These are phyloP conservation scores for Solanum virginianum DNA, from an alignment of 257 asterid species.

Conservation along the genomic window DNA sequence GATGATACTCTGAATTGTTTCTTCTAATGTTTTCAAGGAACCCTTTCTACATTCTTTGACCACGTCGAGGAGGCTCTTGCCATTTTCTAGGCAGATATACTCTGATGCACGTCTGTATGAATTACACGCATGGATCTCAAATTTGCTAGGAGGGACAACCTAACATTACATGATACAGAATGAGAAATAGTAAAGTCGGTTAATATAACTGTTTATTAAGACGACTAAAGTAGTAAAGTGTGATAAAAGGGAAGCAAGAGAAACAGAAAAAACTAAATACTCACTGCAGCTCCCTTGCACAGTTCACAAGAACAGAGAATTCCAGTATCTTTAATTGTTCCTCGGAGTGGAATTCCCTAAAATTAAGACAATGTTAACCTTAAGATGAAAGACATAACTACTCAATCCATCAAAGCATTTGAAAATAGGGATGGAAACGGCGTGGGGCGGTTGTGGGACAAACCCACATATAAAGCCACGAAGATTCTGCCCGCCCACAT, in stretches of 20 bases:
- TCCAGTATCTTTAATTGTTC: conserved; percentile 79
- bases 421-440: neutral
- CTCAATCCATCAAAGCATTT: neutral
- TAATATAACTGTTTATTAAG: neutral
- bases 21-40: conserved; percentile 60
- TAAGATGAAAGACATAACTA: neutral
- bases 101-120: conserved; percentile 93
- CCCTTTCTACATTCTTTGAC: conserved; percentile 86
- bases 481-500: neutral
- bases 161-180: conserved; percentile 7
- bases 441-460: neutral
- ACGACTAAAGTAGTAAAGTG: neutral
- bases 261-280: conserved; percentile 10
- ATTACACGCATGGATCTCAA: conserved; percentile 94
- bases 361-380: neutral
- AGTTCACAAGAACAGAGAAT: conserved; percentile 77
- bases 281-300: conserved; percentile 73
- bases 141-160: conserved; percentile 90
- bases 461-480: neutral
- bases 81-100: conserved; percentile 88
- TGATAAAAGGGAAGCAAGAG: neutral
- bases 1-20: conserved; percentile 59
- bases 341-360: conserved; percentile 33
- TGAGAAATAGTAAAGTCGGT: neutral
- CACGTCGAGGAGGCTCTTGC: conserved; percentile 88